Base-by-base conservation (phyloP, 2,329 filamentous ascomycete genomes). In the Colletotrichum acutatum region DNA sequence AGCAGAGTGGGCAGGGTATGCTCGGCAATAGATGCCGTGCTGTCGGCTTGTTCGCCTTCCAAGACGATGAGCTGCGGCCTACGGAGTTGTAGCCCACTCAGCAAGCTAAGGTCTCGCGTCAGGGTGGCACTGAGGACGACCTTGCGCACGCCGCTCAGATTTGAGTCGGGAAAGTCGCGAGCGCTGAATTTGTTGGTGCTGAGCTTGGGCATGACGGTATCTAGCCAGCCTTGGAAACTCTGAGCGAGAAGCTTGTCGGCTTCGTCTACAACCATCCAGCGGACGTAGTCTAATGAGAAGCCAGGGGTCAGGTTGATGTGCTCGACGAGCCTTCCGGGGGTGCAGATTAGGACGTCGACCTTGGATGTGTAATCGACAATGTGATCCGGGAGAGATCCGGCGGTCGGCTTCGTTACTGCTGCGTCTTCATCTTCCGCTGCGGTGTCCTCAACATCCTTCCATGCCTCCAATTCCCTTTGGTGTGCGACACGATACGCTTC, bases 231-330 rank as follows among this genome's bases (percentile, higher is more conserved):
- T 80, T 98, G 95, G 82, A 97, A 98, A 78, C 93, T 95, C 81
- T 98, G 94, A 56, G 95, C 93, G 6, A 98, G 88, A 14, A 98
- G 86, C 79, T 97, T 95, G 82, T 98, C 96, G 12, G 96, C 97
- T 83, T 98, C 96, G 78, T 98, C 96, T 58, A 98, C 93, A 3
- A 98, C 90, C 0, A 98, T 86, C 95, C 95, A 98, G 74, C 94
- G 90, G 5, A 98, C 86, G 79, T 93, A 88, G 69, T 93, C 90
- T 26, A 98, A 86, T 0, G 88, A 90, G 80, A 98, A 98, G 0
- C 95, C 95, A 3, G 90, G 90, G 0, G 96, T 98, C 72, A 92
- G 91, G 75, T 93, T 92, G 63, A 98, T 88, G 81, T 98, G 96
- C 78, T 98, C 96, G 4, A 98, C 95, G 0, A 98, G 89, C 75